A percentile compares a stretch with the other conserved stretches of the same genome.
Evolutionary conservation across 768 basidiomycete genomes (phyloP).

Genomic region (Lyophyllum shimeji): DNA sequence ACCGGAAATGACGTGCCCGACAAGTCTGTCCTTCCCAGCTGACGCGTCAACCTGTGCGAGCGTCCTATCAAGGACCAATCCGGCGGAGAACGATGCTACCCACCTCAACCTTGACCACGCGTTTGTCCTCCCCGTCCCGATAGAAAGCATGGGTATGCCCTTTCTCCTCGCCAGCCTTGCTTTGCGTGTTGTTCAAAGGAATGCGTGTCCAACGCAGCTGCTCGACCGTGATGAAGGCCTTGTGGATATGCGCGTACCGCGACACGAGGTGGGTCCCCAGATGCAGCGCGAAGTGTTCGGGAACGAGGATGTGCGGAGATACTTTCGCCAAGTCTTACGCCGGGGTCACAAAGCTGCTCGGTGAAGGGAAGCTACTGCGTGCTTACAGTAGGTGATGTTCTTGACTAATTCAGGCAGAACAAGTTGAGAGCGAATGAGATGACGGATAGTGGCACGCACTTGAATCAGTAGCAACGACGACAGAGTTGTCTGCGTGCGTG

Average conservation of each 20-base stretch:
- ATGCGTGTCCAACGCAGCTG: constrained; percentile 87
- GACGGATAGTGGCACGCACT: constrained; percentile 46
- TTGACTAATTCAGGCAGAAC: constrained; percentile 44
- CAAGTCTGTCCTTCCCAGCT: constrained; percentile 58
- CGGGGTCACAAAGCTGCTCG: no score
- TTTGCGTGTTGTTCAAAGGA: constrained; percentile 41
- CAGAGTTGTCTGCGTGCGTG: constrained; percentile 85
- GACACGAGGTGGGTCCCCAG: constrained; percentile 80
- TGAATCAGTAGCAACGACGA: constrained; percentile 90
- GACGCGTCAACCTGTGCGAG: not conserved
- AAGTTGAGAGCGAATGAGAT: not conserved
- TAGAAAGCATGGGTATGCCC: constrained; percentile 80
- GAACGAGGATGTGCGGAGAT: constrained; percentile 81
- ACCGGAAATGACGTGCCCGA: constrained; percentile 65
- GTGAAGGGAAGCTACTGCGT: constrained; percentile 12
- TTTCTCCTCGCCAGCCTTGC: constrained; percentile 28
- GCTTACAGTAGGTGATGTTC: constrained; percentile 62
- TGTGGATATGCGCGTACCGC: constrained; percentile 75
- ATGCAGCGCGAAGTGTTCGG: constrained; percentile 87
- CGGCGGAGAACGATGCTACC: constrained; percentile 8
- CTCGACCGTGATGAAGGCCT: constrained; percentile 70
- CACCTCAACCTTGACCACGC: constrained; percentile 60
- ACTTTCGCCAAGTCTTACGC: constrained; percentile 84
- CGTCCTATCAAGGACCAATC: not conserved
- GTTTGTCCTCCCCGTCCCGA: constrained; percentile 90